Base-by-base conservation (phyloP, 2,329 filamentous ascomycete species). In the Bretziella fagacearum region DNA sequence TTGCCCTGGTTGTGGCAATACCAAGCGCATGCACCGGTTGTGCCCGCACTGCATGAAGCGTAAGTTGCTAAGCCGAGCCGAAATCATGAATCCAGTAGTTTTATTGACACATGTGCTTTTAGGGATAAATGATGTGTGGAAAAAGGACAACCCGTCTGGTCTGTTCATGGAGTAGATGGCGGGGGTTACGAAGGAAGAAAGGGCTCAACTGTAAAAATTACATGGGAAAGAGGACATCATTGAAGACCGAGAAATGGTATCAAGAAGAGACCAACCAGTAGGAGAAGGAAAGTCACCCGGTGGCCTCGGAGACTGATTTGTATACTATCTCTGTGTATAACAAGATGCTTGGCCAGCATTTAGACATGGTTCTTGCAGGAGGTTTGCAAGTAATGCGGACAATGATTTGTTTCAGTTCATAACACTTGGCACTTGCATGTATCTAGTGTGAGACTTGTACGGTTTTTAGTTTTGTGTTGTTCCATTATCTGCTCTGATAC, bases 11-110 rank as follows among this genome's bases (percentile, higher is more conserved):
- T 98, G 91, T 57, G 93, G 91, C 42, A 74, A 81, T 59, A 67
- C 77, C 22, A 98, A 98, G 70, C 79, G 85, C 59, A 80, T 85
- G 58, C 91, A 98, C 66, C 68, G 86, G 29, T 62, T 98, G 54
- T 98, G 91, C 63, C 79, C 85, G 17, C 78, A 83, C 58, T 98
- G 91, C 63, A 79, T 93, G 52, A 69, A 75, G 62, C 81, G 87
- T 93, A 72, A 57, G 78, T 65, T 47, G 41, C 18, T 27, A 4
- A 27, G 27, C 29, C 22, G 11, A 20, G 11, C 39, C 15, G 8
- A n/a, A 6, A 17, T 25, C n/a, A 22, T 44, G 22, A 15, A 18
- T 13, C 29, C 10, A 8, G 8, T 18, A 13, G 15, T 41, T 41
- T 25, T 18, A 17, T n/a, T 33, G 8, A 30, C 32, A 27, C n/a